Evolutionary conservation across 371 early-diverging fungal genomes (phyloP), one percentile per base, ranked within the genome.

Genomic region (Mucor circinelloides): DNA sequence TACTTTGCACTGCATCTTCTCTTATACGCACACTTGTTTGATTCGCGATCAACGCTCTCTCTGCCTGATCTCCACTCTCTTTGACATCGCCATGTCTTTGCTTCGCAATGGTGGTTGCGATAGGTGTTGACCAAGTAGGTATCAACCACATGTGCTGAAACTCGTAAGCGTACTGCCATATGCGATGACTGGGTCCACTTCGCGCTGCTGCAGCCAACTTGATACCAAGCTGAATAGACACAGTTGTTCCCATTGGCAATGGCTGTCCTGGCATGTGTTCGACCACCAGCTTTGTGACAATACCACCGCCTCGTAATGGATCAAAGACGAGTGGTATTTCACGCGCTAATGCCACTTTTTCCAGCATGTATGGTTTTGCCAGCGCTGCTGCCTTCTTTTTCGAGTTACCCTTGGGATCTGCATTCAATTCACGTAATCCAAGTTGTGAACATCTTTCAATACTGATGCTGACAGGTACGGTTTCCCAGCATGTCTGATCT

Each of bases 1-100:
- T 81, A 12, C 78, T 81, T 31, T 79, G 70, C 15, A 67, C 67
- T 12, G 74, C 71, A 67, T 79, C 78, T 68, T 84, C 84, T 21
- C 73, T 52, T 15, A 84, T 74, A 9, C 52, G 63, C 6, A 77
- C 21, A 2, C 36, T 4, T 2, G 30, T n/a, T 10, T 57, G 15
- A 2, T 50, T 44, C 1, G 65, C 31, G n/a, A 32, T 28, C 21
- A 73, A 5, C 3, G 57, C 54, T 17, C 77, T 46, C 38, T 79
- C 73, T 21, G 70, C 73, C 19, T 76, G 77, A 48, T 73, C 60
- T 13, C 71, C 74, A 44, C 72, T 71, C 46, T 72, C 69, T 0
- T n/a, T 31, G 15, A 63, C 28, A 56, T 67, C 56, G 60, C 17
- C 40, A 17, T 64, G 66, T 36, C 56, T 40, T 34, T 69, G 68